These are phyloP conservation scores for Sugiyamaella pinicola DNA, from an alignment of 1,139 yeast species.

Conservation along the genomic window DNA sequence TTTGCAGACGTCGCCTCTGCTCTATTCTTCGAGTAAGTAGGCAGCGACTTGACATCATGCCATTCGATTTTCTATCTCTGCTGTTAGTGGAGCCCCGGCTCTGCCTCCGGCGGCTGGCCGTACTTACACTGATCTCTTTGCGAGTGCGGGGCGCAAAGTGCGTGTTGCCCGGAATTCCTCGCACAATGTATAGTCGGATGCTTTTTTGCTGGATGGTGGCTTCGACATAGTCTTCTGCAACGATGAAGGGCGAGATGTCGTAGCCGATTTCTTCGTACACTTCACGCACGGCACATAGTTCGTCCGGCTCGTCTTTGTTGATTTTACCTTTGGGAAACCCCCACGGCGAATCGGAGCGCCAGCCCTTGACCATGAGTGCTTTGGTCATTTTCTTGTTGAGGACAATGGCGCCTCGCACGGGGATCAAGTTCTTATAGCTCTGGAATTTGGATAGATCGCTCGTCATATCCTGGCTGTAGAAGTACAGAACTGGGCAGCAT, in stretches of 20 bases:
- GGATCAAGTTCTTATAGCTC: slow-evolving; percentile 83
- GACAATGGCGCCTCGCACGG: slow-evolving; percentile 95
- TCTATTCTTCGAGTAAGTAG: slow-evolving; percentile 40
- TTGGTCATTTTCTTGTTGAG: slow-evolving; percentile 72
- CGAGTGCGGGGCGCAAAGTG: slow-evolving; percentile 78
- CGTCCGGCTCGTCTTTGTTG: slow-evolving; percentile 87
- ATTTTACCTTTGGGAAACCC: slow-evolving; percentile 98
- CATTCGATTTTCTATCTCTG: slow-evolving; percentile 55
- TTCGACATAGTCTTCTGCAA: slow-evolving; percentile 74
- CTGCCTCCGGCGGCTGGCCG: slow-evolving; percentile 15
- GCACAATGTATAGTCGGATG: slow-evolving; percentile 77
- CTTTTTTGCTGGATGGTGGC: slow-evolving; percentile 82
- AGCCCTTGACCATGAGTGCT: slow-evolving; percentile 80
- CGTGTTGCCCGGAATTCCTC: slow-evolving; percentile 76
- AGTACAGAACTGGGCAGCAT: slow-evolving; percentile 69
- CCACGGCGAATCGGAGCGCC: slow-evolving; percentile 79
- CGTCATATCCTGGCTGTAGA: slow-evolving; percentile 33
- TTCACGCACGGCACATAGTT: slow-evolving; percentile 93
- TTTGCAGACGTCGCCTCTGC: slow-evolving; percentile 15
- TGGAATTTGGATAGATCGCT: slow-evolving; percentile 54
- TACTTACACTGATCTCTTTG: slow-evolving; percentile 63
- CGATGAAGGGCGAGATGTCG: slow-evolving; percentile 68
- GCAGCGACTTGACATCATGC: slow-evolving; percentile 55
- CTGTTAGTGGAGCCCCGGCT: neutral
- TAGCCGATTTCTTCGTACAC: slow-evolving; percentile 95